Conservation (phyloP, 2,329 filamentous ascomycete genomes). For the Pseudogymnoascus sp. region DNA sequence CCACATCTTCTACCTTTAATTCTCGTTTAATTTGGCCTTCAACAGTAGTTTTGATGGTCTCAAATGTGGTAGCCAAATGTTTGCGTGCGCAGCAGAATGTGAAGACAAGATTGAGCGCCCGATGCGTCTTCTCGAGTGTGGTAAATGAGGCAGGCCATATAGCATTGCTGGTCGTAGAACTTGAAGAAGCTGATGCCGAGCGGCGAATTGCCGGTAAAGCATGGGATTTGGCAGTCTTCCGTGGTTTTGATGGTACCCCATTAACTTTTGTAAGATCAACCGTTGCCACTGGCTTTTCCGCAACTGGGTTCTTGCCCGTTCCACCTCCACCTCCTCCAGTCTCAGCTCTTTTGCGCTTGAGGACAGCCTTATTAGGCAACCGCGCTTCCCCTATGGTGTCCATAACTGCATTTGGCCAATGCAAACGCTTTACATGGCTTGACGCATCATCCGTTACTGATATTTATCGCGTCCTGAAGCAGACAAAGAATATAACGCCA, state of each 20-base stretch:
- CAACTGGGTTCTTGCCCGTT: conserved; percentile 4
- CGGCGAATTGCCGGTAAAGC: conserved; percentile 14
- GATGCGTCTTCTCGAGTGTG: conserved; percentile 67
- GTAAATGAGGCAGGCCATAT: conserved; percentile 71
- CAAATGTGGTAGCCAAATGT: conserved; percentile 84
- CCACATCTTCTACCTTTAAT: conserved; percentile 71
- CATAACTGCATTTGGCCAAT: not conserved
- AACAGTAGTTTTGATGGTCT: conserved; percentile 78
- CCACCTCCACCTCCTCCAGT: conserved; percentile 22
- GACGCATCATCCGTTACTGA: not conserved
- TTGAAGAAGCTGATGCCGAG: conserved; percentile 22
- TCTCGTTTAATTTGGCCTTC: conserved; percentile 71
- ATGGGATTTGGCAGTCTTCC: conserved; percentile 37
- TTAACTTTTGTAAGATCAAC: conserved; percentile 50
- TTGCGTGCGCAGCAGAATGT: conserved; percentile 94
- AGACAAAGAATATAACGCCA: not conserved
- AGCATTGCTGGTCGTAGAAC: conserved; percentile 20
- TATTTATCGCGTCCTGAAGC: not conserved
- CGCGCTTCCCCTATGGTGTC: not conserved
- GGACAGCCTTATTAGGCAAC: conserved; percentile 5
- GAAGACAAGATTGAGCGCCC: conserved; percentile 84
- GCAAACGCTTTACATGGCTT: not conserved
- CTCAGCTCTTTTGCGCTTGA: conserved; percentile 36
- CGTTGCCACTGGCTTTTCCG: conserved; percentile 23
- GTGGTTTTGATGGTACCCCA: conserved; percentile 45